Evolutionary conservation across 2,329 filamentous ascomycete species (phyloP), one percentile per base, ranked within the genome.

Genomic region (Blumeriella jaapii): DNA sequence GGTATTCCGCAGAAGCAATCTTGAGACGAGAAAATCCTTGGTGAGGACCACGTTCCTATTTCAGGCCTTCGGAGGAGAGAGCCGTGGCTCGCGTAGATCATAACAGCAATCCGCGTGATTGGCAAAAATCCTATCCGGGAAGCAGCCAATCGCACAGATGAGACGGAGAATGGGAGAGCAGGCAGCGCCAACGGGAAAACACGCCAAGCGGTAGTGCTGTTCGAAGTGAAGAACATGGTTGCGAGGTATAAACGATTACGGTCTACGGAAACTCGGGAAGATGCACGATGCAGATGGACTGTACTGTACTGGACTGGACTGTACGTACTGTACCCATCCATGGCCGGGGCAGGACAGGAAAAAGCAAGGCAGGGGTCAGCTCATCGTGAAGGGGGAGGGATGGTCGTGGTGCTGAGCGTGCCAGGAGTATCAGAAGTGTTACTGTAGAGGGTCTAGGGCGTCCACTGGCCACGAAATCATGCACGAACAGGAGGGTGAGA

Each of bases 41-140:
- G 47, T 40, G 50, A 48, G 45, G 42, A 50, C 47, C 46, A 46
- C 49, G 50, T 50, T 52, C 43, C 44, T 49, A 55, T 52, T 54
- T 55, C 51, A 51, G 55, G 52, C 52, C 52, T 55, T 54, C 50
- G 55, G 50, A 55, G 59, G 52, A 57, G 55, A 55, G 53, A 53
- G 59, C 55, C 53, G 58, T 63, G 56, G 56, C 56, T 61, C 53
- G 56, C 53, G 55, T 62, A 55, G 55, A 52, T 55, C 51, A 49
- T 49, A 42, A 49, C 48, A 58, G 49, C 50, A 56, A 56, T 59
- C 46, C 55, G 61, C 56, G 60, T 65, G 62, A 66, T 66, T 65
- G 63, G 63, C 42, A 50, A 47, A 25, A 44, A 46, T 46, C 50
- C 22, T 45, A 50, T 41, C 42, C 42, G 42, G 53, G 47, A 43